A percentile compares a stretch with the other conserved stretches of the same genome.
phyloP scores from a whole-genome alignment of 2,329 filamentous ascomycete genomes.

The Clonostachys byssicola region DNA sequence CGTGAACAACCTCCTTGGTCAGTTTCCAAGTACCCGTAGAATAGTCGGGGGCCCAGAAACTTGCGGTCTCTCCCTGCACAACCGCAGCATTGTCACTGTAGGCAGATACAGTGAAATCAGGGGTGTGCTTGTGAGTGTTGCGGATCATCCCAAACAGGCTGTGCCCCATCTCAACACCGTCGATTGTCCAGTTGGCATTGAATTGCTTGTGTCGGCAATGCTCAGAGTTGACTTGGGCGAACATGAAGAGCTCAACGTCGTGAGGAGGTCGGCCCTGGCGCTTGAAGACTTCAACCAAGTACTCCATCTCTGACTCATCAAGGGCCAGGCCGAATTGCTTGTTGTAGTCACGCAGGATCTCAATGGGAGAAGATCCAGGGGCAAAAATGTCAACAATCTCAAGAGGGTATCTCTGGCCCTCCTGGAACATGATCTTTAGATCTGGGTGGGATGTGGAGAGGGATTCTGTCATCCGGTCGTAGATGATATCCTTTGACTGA shows the following conservation, averaged over 20 bases:
- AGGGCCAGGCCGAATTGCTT: slow-evolving; percentile 78
- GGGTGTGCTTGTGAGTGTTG: slow-evolving; percentile 84
- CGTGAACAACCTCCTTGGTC: slow-evolving; percentile 81
- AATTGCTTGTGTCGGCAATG: slow-evolving; percentile 87
- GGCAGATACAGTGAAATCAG: slow-evolving; percentile 83
- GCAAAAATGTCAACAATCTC: slow-evolving; percentile 73
- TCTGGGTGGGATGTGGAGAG: slow-evolving; percentile 65
- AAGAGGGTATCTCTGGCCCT: slow-evolving; percentile 57
- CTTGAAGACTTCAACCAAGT: slow-evolving; percentile 65
- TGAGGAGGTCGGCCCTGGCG: slow-evolving; percentile 59
- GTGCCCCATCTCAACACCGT: slow-evolving; percentile 73
- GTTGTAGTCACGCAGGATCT: slow-evolving; percentile 79
- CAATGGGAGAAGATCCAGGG: slow-evolving; percentile 59
- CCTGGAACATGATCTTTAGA: slow-evolving; percentile 73
- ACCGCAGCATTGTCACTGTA: slow-evolving; percentile 99
- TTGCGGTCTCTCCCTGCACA: slow-evolving; percentile 30
- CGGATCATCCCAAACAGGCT: slow-evolving; percentile 95
- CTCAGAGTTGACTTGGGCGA: slow-evolving; percentile 98
- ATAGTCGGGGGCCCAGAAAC: slow-evolving; percentile 81
- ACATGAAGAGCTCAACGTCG: slow-evolving; percentile 98
- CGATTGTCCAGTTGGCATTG: slow-evolving; percentile 94
- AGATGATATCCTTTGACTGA: slow-evolving; percentile 65
- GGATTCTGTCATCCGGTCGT: slow-evolving; percentile 95
- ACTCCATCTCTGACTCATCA: slow-evolving; percentile 86
- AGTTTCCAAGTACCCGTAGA: slow-evolving; percentile 84